Percentiles rank a stretch among this genome's conserved stretches.
phyloP scores from a whole-genome alignment of 2,329 filamentous ascomycete genomes.

The Pseudodiploospora longispora region DNA sequence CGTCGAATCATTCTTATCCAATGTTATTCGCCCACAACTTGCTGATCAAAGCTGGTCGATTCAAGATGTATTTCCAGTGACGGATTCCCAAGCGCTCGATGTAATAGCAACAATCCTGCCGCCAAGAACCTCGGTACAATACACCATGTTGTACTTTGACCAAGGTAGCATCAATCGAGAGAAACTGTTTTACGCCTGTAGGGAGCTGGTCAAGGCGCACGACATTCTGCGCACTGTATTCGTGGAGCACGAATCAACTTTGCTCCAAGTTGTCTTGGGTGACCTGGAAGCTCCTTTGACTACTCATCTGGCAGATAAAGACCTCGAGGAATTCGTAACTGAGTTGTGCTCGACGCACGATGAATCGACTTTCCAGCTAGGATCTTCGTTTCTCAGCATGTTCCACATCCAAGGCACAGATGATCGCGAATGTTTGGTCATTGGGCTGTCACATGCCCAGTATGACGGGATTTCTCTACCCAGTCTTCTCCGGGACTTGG shows the following conservation, averaged over 20 bases:
- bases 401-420: neutral
- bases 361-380: neutral
- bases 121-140: slow-evolving; percentile 17
- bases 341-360: neutral
- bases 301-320: neutral
- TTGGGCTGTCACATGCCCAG: slow-evolving; percentile 37
- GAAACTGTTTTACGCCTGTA: slow-evolving; percentile 13
- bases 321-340: neutral
- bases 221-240: slow-evolving; percentile 19
- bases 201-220: slow-evolving; percentile 14
- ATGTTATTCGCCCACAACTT: slow-evolving; percentile 11
- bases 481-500: slow-evolving; percentile 23
- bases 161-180: slow-evolving; percentile 12
- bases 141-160: slow-evolving; percentile 21
- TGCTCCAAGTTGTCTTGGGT: slow-evolving; percentile 15
- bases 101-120: slow-evolving; percentile 14
- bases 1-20: slow-evolving; percentile 11
- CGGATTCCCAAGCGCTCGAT: slow-evolving; percentile 15
- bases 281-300: slow-evolving; percentile 12
- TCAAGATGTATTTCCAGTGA: slow-evolving; percentile 14
- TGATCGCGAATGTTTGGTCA: neutral
- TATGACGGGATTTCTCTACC: slow-evolving; percentile 42
- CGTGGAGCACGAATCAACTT: slow-evolving; percentile 9
- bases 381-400: neutral
- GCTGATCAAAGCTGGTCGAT: slow-evolving; percentile 14